Evolutionary conservation across 192 early-diverging fungal species (phyloP), one percentile per base, ranked within the genome.

Genomic region (Cetraspora pellucida): DNA sequence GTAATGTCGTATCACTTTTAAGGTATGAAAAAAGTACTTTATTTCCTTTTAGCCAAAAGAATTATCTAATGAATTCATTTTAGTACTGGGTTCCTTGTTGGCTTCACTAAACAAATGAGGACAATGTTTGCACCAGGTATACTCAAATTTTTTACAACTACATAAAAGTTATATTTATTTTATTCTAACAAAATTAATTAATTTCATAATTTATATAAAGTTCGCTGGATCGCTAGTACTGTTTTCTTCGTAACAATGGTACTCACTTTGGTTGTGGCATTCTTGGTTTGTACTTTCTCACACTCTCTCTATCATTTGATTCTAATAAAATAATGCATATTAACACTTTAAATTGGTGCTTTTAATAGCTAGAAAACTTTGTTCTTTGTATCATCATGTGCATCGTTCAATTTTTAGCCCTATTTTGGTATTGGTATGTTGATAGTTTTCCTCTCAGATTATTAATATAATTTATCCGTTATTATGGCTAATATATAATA

Each of bases 81-180:
- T 50, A 90, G 93, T 57, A 96, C 93, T 66, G 92, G 93, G 25
- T 98, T 98, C 83, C 82, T 98, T 54, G 88, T 96, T 43, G 95
- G 95, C 47, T 93, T 94, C 77, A 84, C 81, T 67, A 88, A 91
- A 77, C 97, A 98, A 84, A 59, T 98, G 52, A 95, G 92, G 85
- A 94, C 95, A 76, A 90, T 91, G 82, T 90, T 93, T 55, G 88
- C 88, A 17, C 90, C 92, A 27, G 87, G 87, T 86, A 78, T 63
- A 10, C 25, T 57, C 14, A 10, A 66, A 37, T 5, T 3, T 27
- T 21, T 8, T 49, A 37, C 61, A 46, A 63, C 23, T 45, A 23
- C 27, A 25, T 45, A 16, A 10, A 14, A 58, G 57, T 65, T 81
- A 13, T 28, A 73, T 27, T 73, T 80, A 47, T 81, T 74, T 63